phyloP scores from a whole-genome alignment of 176 grass and related monocot species.

The Bothriochloa decipiens region DNA sequence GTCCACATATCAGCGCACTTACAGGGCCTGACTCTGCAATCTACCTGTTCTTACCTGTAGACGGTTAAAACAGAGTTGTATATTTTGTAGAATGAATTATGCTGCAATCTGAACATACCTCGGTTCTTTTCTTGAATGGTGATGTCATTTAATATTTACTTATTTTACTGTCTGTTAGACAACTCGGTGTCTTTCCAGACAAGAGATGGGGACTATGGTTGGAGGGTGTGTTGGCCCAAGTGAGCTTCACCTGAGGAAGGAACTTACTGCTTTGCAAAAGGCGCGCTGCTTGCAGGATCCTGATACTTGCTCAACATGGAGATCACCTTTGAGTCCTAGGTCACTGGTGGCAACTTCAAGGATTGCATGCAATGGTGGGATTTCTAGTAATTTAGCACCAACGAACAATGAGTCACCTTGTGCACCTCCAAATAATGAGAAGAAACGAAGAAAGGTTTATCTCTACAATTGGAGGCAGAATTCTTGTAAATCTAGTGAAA shows the following conservation, averaged over 20 bases:
- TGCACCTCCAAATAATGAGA: slow-evolving; percentile 48
- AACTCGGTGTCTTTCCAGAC: not conserved
- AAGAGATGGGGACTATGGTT: slow-evolving; percentile 47
- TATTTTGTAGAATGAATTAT: not conserved
- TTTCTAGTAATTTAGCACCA: slow-evolving; percentile 25
- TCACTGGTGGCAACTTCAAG: slow-evolving; percentile 48
- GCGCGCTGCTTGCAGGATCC: slow-evolving; percentile 65
- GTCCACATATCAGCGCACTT: not conserved
- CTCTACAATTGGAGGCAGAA: slow-evolving; percentile 87
- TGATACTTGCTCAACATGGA: slow-evolving; percentile 78
- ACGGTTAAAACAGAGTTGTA: not conserved
- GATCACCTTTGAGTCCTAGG: slow-evolving; percentile 56
- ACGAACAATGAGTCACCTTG: slow-evolving; percentile 37
- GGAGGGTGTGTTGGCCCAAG: slow-evolving; percentile 74
- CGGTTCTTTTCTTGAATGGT: not conserved
- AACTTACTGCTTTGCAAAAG: slow-evolving; percentile 64
- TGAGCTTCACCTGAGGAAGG: slow-evolving; percentile 81
- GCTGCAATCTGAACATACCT: not conserved
- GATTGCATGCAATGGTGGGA: slow-evolving; percentile 31
- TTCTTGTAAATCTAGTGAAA: slow-evolving; percentile 65
- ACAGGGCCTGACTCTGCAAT: not conserved
- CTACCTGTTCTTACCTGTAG: not conserved
- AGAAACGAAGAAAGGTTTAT: slow-evolving; percentile 68
- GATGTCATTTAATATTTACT: not conserved
- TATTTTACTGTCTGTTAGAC: slow-evolving; percentile 8